A percentile compares a stretch with the other conserved stretches of the same genome.
Conservation (phyloP, 192 early-diverging fungal species). For the Phlyctochytrium bullatum region DNA sequence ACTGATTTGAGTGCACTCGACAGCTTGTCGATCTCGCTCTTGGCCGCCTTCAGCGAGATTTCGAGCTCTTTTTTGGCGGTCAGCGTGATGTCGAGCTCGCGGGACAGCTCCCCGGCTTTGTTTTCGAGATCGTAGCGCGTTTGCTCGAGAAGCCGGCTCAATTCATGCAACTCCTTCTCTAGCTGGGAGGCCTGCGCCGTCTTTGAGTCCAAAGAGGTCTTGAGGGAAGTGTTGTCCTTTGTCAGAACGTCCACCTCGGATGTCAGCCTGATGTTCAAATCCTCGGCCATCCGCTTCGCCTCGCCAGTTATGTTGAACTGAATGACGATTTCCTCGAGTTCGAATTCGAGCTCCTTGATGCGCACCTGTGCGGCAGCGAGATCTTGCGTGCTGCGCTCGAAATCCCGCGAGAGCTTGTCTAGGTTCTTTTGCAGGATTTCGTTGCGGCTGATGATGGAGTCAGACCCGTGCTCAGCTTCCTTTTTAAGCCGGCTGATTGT, state of each 20-base stretch:
- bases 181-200: slow-evolving; percentile 20
- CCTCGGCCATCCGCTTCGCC: slow-evolving; percentile 34
- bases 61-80: slow-evolving; percentile 39
- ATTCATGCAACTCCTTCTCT: slow-evolving; percentile 28
- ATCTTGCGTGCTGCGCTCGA: slow-evolving; percentile 46
- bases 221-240: slow-evolving; percentile 30
- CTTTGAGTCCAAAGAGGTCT: slow-evolving; percentile 12
- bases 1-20: slow-evolving; percentile 36
- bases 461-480: slow-evolving; percentile 52
- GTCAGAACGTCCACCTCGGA: slow-evolving; percentile 34
- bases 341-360: slow-evolving; percentile 52
- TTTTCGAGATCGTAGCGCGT: slow-evolving; percentile 36
- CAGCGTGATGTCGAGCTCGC: slow-evolving; percentile 28
- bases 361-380: slow-evolving; percentile 32
- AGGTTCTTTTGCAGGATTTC: slow-evolving; percentile 51
- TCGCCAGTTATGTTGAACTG: slow-evolving; percentile 53
- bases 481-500: slow-evolving; percentile 41
- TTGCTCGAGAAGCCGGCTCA: slow-evolving; percentile 21
- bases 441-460: slow-evolving; percentile 43
- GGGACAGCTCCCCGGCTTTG: slow-evolving; percentile 22
- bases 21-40: slow-evolving; percentile 45
- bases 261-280: slow-evolving; percentile 31
- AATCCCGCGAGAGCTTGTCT: slow-evolving; percentile 52
- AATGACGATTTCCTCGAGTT: slow-evolving; percentile 46
- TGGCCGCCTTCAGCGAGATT: slow-evolving; percentile 20